phyloP scores from a whole-genome alignment of 208 protist species.

The Jaenimonas drosophilae region DNA sequence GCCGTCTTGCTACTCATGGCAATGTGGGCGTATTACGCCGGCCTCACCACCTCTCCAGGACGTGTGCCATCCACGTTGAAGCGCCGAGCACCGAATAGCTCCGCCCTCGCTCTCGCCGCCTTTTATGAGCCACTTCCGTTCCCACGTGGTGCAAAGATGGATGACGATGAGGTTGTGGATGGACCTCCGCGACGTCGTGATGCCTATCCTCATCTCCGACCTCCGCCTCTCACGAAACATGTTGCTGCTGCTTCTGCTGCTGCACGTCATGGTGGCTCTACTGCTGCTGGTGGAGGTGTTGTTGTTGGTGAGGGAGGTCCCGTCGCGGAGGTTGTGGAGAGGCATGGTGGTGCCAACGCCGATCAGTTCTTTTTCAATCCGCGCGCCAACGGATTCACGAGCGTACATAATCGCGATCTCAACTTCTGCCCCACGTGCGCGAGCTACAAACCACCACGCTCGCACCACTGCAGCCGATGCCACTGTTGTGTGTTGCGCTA shows the following conservation, averaged over 20 bases:
- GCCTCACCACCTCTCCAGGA: conserved; percentile 51
- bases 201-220: conserved; percentile 13
- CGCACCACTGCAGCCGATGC: conserved; percentile 88
- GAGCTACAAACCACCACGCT: conserved; percentile 78
- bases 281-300: no score
- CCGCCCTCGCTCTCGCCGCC: conserved; percentile 45
- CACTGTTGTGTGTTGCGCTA: conserved; percentile 84
- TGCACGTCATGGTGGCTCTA: no score
- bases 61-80: conserved; percentile 61
- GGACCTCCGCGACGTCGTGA: not conserved
- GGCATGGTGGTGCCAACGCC: not conserved
- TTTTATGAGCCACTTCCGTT: conserved; percentile 51
- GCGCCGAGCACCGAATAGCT: conserved; percentile 47
- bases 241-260: no score
- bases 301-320: not conserved
- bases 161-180: not conserved
- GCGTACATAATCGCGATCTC: conserved; percentile 41
- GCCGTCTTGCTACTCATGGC: conserved; percentile 45
- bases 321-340: not conserved
- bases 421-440: conserved; percentile 75
- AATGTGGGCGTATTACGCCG: conserved; percentile 65
- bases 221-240: no score
- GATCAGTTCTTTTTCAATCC: conserved; percentile 59
- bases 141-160: not conserved
- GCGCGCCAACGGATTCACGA: conserved; percentile 43